Conservation (phyloP, 2,329 filamentous ascomycete species). For the Apiospora marii region DNA sequence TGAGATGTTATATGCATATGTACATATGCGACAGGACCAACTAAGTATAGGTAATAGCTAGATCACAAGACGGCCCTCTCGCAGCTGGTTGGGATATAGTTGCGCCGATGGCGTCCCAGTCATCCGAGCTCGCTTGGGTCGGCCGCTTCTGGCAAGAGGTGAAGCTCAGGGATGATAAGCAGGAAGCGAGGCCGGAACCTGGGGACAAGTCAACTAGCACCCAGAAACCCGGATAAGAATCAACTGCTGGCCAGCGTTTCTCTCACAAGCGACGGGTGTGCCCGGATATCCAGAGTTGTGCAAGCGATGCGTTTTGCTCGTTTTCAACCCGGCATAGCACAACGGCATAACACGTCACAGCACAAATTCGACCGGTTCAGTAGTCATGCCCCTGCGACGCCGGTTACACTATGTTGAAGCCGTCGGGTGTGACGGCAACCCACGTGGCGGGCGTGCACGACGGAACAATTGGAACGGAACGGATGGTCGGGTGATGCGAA, state of each 20-base stretch:
- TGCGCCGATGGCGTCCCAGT: background rate
- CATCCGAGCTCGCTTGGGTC: background rate
- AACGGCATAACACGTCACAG: background rate
- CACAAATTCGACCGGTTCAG: background rate
- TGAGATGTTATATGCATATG: background rate
- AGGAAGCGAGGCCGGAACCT: background rate
- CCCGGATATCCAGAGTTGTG: background rate
- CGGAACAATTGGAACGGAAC: slow-evolving; percentile 4
- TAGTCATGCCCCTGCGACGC: background rate
- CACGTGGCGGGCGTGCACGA: slow-evolving; percentile 5
- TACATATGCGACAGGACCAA: background rate
- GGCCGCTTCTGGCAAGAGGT: background rate
- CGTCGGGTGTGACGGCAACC: slow-evolving; percentile 11
- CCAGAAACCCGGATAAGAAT: background rate
- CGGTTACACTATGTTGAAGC: background rate
- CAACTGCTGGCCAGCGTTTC: background rate
- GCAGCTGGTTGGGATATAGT: background rate
- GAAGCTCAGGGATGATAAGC: background rate
- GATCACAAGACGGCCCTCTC: background rate
- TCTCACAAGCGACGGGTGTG: background rate
- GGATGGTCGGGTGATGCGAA: background rate
- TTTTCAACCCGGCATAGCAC: background rate
- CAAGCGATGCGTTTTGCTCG: background rate
- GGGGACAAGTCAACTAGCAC: background rate
- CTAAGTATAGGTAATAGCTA: background rate